Evolutionary conservation across 2,329 filamentous ascomycete genomes (phyloP).

Genomic region (Whalleya microplaca): DNA sequence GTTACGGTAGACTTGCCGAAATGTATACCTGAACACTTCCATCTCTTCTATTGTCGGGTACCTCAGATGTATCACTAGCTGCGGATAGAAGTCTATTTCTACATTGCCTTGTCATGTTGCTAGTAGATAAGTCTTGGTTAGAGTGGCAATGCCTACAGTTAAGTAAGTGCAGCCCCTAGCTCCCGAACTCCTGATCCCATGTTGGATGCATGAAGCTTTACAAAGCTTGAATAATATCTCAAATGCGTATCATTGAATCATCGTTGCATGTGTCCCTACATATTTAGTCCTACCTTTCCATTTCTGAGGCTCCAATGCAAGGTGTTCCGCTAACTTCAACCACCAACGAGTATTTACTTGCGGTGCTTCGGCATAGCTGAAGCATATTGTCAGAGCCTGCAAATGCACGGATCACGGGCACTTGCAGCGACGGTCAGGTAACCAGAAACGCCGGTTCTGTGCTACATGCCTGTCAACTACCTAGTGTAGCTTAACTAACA

Average conservation of each 20-base stretch:
- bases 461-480: constrained; percentile 14
- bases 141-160: neutral
- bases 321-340: too few species aligned
- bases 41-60: neutral
- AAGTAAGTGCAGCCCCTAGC: neutral
- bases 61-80: neutral
- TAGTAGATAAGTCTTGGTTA: neutral
- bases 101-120: neutral
- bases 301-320: neutral
- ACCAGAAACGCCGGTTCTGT: constrained; percentile 3
- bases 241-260: neutral
- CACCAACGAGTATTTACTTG: neutral
- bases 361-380: neutral
- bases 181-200: neutral
- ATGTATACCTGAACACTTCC: neutral
- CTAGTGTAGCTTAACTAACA: constrained; percentile 12
- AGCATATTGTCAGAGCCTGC: neutral
- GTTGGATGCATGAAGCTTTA: neutral
- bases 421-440: constrained; percentile 9
- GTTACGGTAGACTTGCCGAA: neutral
- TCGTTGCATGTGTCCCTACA: neutral
- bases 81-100: neutral
- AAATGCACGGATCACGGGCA: constrained; percentile 5
- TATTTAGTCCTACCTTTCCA: neutral
- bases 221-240: neutral